These are phyloP conservation scores for Diospyros lotus DNA, from an alignment of 148 eudicot species.

Conservation along the genomic window DNA sequence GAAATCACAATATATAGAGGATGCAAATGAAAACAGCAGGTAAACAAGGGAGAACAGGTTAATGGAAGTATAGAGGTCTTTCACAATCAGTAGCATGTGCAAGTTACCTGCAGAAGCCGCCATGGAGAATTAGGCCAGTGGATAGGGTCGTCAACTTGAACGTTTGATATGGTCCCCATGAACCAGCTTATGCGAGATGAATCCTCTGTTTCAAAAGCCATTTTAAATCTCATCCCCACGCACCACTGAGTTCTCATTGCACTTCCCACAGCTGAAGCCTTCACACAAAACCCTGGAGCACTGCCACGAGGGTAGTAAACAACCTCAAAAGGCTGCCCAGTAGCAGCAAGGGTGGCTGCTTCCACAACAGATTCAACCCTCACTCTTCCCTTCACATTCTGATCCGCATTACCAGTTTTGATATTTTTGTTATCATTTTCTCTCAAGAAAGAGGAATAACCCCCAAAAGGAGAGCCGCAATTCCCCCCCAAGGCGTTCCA, in stretches of 20 bases:
- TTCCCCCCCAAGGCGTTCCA: constrained; percentile 47
- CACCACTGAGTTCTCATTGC: constrained; percentile 83
- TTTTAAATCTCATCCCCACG: constrained; percentile 92
- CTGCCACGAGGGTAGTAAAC: constrained; percentile 85
- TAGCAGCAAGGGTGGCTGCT: constrained; percentile 56
- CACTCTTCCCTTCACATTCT: constrained; percentile 28
- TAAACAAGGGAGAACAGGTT: neutral
- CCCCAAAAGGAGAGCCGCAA: constrained; percentile 30
- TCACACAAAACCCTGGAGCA: constrained; percentile 87
- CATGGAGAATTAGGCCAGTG: constrained; percentile 96
- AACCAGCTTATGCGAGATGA: constrained; percentile 98
- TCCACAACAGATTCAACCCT: constrained; percentile 55
- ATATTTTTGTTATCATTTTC: constrained; percentile 35
- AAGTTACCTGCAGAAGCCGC: constrained; percentile 82
- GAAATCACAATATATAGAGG: neutral
- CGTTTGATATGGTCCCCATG: constrained; percentile 86
- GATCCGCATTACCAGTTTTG: constrained; percentile 19
- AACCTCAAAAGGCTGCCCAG: constrained; percentile 78
- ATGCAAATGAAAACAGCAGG: neutral
- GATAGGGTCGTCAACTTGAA: constrained; percentile 71
- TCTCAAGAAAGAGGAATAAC: constrained; percentile 37
- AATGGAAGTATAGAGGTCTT: neutral
- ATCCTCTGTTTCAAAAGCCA: constrained; percentile 99
- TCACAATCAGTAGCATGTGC: neutral
- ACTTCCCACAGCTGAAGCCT: constrained; percentile 54